Evolutionary conservation across 768 basidiomycete genomes (phyloP).

Genomic region (Tephrocybe sp.): DNA sequence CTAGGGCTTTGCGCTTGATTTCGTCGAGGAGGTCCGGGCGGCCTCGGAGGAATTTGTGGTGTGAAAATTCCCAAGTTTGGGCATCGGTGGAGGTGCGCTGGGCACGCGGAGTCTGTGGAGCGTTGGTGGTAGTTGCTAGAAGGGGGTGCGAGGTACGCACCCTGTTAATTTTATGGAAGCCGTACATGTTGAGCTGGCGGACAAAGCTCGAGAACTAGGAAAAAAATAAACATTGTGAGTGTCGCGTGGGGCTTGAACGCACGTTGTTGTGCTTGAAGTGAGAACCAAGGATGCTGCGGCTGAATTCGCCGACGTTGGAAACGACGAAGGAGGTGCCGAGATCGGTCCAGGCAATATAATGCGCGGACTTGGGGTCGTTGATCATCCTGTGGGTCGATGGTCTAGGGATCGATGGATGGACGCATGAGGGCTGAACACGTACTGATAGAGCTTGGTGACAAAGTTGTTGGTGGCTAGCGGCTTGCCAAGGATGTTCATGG

Average conservation of each 20-base stretch:
- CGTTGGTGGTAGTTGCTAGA: neutral
- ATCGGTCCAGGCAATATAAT: conserved; percentile 84
- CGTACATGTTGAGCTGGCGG: conserved; percentile 95
- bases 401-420: neutral
- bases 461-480: conserved; percentile 78
- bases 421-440: neutral
- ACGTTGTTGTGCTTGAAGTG: conserved; percentile 94
- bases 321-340: conserved; percentile 84
- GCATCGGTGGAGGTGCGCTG: conserved; percentile 79
- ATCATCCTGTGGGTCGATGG: conserved; percentile 74
- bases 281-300: conserved; percentile 77
- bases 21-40: conserved; percentile 81
- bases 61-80: conserved; percentile 89
- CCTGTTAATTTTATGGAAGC: conserved; percentile 92
- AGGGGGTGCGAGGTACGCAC: conserved; percentile 36
- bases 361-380: conserved; percentile 75
- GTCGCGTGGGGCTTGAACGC: too few relatives aligned
- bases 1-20: conserved; percentile 84
- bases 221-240: neutral
- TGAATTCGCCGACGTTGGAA: conserved; percentile 84
- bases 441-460: conserved; percentile 88
- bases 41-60: conserved; percentile 81
- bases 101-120: conserved; percentile 70
- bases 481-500: conserved; percentile 65
- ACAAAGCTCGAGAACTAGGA: conserved; percentile 89